Evolutionary conservation across 352 stramenopile genomes (phyloP).

Genomic region (Phytophthora multivora): DNA sequence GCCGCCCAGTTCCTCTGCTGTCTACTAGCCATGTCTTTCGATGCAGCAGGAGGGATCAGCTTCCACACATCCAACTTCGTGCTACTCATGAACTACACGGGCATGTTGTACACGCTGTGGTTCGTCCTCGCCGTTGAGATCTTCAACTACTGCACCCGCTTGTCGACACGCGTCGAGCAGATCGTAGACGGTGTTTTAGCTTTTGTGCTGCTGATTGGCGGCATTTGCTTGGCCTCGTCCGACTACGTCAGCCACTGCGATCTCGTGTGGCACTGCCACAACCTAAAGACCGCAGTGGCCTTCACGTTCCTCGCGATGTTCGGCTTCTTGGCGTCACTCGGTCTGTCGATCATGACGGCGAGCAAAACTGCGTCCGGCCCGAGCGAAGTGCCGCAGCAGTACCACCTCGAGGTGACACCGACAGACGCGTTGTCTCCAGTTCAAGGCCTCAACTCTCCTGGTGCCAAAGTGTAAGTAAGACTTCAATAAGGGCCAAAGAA

Average conservation of each 20-base stretch:
- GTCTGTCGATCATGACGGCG: conserved; percentile 38
- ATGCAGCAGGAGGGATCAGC: conserved; percentile 42
- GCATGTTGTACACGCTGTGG: conserved; percentile 67
- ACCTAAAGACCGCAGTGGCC: conserved; percentile 51
- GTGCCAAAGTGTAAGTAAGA: conserved; percentile 28
- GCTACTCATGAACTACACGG: conserved; percentile 62
- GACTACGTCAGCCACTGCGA: conserved; percentile 54
- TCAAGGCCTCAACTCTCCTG: conserved; percentile 24
- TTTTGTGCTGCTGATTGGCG: conserved; percentile 54
- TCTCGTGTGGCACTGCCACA: conserved; percentile 43
- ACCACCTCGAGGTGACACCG: conserved; percentile 36
- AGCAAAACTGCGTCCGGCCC: conserved; percentile 5
- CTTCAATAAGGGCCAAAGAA: neutral
- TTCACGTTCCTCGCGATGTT: conserved; percentile 66
- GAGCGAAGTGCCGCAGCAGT: conserved; percentile 31
- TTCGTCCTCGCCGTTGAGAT: conserved; percentile 48
- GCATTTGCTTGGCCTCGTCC: conserved; percentile 56
- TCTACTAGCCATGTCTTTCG: conserved; percentile 50
- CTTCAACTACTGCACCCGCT: conserved; percentile 30
- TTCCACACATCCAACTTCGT: conserved; percentile 51
- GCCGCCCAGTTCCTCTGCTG: conserved; percentile 51
- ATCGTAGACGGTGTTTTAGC: conserved; percentile 40
- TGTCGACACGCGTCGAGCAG: conserved; percentile 28
- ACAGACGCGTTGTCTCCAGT: conserved; percentile 42
- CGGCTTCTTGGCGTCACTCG: conserved; percentile 43